Evolutionary conservation across 1,284 basidiomycete genomes (phyloP).

Genomic region (Agaricales sp.): DNA sequence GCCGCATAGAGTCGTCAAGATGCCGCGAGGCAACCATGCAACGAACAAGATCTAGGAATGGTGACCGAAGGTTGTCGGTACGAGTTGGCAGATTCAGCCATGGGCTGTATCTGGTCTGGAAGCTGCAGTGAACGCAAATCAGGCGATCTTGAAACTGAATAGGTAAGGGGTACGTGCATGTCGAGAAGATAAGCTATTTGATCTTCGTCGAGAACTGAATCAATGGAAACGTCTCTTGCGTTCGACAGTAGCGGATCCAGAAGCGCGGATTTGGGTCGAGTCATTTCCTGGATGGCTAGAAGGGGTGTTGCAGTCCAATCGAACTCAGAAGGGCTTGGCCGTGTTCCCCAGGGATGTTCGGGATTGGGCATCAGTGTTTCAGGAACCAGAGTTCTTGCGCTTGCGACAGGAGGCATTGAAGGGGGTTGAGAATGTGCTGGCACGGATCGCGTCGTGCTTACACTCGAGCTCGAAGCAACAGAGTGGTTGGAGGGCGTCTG

Average conservation of each 20-base stretch:
- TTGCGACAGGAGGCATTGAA: neutral
- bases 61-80: conserved; percentile 15
- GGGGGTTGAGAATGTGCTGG: neutral
- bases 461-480: conserved; percentile 4
- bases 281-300: conserved; percentile 28
- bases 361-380: conserved; percentile 12
- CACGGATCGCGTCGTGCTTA: too few species aligned
- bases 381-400: conserved; percentile 5
- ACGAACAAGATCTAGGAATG: conserved; percentile 24
- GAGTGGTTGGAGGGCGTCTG: too few species aligned
- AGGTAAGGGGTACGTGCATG: conserved; percentile 20
- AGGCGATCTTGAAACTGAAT: conserved; percentile 2
- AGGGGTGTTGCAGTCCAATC: conserved; percentile 31
- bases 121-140: conserved; percentile 23
- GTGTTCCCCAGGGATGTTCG: conserved; percentile 23
- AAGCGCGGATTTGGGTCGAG: conserved; percentile 10
- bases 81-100: conserved; percentile 28
- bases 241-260: conserved; percentile 3
- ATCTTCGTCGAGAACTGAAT: conserved; percentile 22
- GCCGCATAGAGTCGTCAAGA: conserved; percentile 22
- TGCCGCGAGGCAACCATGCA: conserved; percentile 31
- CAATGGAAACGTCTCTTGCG: conserved; percentile 15
- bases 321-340: conserved; percentile 21
- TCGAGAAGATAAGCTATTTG: conserved; percentile 26
- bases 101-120: conserved; percentile 30